A percentile compares a stretch with the other conserved stretches of the same genome.
These are phyloP conservation scores for Acmispon strigosus DNA, from an alignment of 306 rosid genomes.

Conservation along the genomic window DNA sequence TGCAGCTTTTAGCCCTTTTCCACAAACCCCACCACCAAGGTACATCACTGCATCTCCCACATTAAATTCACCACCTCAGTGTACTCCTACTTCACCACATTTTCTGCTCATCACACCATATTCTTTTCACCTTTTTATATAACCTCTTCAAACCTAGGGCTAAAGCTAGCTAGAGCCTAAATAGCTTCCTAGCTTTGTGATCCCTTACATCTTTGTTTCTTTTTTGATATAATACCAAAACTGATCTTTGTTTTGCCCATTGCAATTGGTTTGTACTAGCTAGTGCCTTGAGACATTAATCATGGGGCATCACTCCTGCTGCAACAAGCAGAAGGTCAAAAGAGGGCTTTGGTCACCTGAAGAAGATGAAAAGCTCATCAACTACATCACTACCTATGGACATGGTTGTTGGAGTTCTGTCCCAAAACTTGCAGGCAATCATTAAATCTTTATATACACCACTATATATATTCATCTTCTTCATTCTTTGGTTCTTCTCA, in stretches of 20 bases:
- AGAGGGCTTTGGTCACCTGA: slow-evolving; percentile 98
- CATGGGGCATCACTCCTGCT: slow-evolving; percentile 96
- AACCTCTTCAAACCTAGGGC: slow-evolving; percentile 26
- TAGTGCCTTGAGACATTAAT: background rate
- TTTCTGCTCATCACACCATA: slow-evolving; percentile 8
- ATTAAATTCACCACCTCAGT: slow-evolving; percentile 67
- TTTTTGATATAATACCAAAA: background rate
- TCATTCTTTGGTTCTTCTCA: too few species aligned
- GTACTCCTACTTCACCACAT: slow-evolving; percentile 13
- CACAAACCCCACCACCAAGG: slow-evolving; percentile 45
- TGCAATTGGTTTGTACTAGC: too few species aligned
- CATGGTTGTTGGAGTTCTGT: slow-evolving; percentile 99
- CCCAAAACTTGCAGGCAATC: slow-evolving; percentile 79
- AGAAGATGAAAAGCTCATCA: slow-evolving; percentile 92
- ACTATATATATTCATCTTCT: background rate
- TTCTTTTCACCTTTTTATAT: slow-evolving; percentile 12
- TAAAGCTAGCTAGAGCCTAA: background rate
- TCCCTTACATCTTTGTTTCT: background rate
- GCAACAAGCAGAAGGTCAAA: slow-evolving; percentile 97
- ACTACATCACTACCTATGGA: slow-evolving; percentile 81
- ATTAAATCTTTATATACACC: background rate
- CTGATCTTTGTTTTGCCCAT: background rate
- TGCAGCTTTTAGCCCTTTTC: slow-evolving; percentile 48
- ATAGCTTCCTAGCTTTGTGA: background rate
- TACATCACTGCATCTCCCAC: slow-evolving; percentile 33